These are phyloP conservation scores for Pholiota conissans DNA, from an alignment of 768 basidiomycete genomes.

Conservation along the genomic window DNA sequence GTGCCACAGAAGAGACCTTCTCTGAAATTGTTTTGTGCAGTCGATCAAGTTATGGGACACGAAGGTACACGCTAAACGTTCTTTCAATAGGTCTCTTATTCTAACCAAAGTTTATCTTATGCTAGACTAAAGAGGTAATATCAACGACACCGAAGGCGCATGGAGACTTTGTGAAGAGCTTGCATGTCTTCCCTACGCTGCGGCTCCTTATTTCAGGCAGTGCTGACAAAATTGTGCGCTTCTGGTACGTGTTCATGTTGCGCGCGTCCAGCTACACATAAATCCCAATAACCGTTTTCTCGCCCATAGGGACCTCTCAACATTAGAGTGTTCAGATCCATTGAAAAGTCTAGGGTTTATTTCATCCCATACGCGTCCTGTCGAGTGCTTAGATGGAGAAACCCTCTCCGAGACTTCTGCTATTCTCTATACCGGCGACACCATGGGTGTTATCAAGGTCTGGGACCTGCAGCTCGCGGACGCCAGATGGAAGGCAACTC, in stretches of 20 bases:
- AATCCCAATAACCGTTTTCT: background rate
- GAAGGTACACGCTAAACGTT: slow-evolving; percentile 45
- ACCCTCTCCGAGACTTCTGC: slow-evolving; percentile 43
- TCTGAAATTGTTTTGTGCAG: slow-evolving; percentile 37
- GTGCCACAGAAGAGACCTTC: background rate
- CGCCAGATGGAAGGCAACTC: slow-evolving; percentile 49
- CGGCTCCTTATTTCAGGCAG: slow-evolving; percentile 79
- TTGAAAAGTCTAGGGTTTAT: slow-evolving; percentile 64
- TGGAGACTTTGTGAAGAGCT: slow-evolving; percentile 86
- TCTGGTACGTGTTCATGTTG: slow-evolving; percentile 67
- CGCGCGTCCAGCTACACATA: background rate
- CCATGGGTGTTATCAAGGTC: slow-evolving; percentile 84
- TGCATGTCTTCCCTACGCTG: slow-evolving; percentile 69
- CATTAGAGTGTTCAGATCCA: slow-evolving; percentile 36
- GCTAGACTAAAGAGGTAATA: slow-evolving; percentile 68
- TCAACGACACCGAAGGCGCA: slow-evolving; percentile 74
- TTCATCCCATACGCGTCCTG: slow-evolving; percentile 84
- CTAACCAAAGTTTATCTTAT: background rate
- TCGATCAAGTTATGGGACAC: slow-evolving; percentile 88
- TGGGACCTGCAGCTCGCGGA: slow-evolving; percentile 66
- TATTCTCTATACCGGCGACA: slow-evolving; percentile 82
- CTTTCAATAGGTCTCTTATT: background rate
- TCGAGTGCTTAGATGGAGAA: slow-evolving; percentile 73
- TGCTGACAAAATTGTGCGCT: slow-evolving; percentile 84
- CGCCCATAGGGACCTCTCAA: slow-evolving; percentile 62